Evolutionary conservation across 2,329 filamentous ascomycete species (phyloP), one percentile per base, ranked within the genome.

Genomic region (Epichloe elymi): DNA sequence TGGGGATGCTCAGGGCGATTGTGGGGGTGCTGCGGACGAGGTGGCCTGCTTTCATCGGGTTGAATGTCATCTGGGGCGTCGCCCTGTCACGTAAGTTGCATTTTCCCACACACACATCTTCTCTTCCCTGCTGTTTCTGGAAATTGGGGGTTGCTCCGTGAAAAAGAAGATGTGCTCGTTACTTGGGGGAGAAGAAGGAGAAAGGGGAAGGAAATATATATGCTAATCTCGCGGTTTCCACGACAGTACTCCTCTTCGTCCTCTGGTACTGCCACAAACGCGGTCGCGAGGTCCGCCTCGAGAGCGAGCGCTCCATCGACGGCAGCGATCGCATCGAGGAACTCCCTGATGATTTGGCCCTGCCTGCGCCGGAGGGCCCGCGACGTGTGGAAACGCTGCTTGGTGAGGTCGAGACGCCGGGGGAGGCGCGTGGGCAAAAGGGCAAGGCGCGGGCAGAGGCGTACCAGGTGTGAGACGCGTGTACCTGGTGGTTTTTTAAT

Each of bases 241-340:
- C 4, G 17, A 23, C 19, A 86, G 87, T 97, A 50, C 76, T 97
- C 15, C 78, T 98, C 51, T 93, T 95, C 63, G 88, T 95, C 43
- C 83, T 97, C 60, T 98, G 91, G 90, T 98, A 97, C 70, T 97
- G 90, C 70, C 85, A 97, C 69, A 97, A 97, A 72, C 86, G 93
- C 50, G 93, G 93, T 39, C 82, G 82, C 43, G 91, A 98, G 70
- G 83, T 82, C 6, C 80, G 93, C 48, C 78, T 97, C 12, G 83
- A 85, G 62, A 79, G 66, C 48, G 76, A 80, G 60, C 70, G 69
- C 49, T 58, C 65, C 1, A 57, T 72, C 37, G 67, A 71, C 26
- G 71, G 64, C 12, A 61, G 62, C 51, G 59, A 65, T 30, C 67
- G 73, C 23, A 66, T 76, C 42, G 73, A 77, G 58, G 74, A 77